A percentile compares a stretch with the other conserved stretches of the same genome.
phyloP scores from a whole-genome alignment of 768 basidiomycete species.

The Tricholoma matsutake region DNA sequence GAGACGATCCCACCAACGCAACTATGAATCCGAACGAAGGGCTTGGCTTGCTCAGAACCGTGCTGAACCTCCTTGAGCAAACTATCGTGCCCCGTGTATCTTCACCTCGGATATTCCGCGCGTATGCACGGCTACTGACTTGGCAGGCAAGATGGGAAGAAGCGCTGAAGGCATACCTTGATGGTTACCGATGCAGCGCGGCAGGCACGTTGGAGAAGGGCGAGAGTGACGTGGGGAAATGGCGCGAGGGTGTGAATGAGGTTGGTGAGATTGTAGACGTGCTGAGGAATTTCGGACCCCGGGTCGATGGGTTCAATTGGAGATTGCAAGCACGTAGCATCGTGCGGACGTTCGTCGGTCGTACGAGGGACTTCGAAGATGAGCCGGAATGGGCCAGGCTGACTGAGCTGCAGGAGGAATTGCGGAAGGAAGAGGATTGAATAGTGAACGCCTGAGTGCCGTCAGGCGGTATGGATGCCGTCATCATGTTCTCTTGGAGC shows the following conservation, averaged over 20 bases:
- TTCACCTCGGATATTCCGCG: conserved; percentile 72
- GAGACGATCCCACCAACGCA: neutral
- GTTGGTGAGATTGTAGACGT: conserved; percentile 84
- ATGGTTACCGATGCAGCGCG: conserved; percentile 74
- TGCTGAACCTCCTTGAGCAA: conserved; percentile 70
- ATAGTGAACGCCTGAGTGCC: neutral
- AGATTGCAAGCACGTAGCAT: conserved; percentile 82
- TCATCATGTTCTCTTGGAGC: conserved; percentile 9
- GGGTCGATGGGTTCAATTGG: conserved; percentile 65
- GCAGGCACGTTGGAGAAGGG: conserved; percentile 62
- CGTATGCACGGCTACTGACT: conserved; percentile 77
- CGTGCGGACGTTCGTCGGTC: conserved; percentile 84
- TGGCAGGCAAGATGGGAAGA: conserved; percentile 74
- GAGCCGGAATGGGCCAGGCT: conserved; percentile 81
- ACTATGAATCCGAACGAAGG: conserved; percentile 56
- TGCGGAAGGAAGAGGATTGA: conserved; percentile 31
- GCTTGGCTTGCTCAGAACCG: conserved; percentile 60
- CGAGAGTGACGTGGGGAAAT: conserved; percentile 63
- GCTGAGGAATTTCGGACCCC: conserved; percentile 79
- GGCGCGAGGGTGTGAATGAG: conserved; percentile 74
- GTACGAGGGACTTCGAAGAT: conserved; percentile 85
- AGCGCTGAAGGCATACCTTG: conserved; percentile 78
- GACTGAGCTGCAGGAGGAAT: conserved; percentile 61
- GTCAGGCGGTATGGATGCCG: conserved; percentile 9
- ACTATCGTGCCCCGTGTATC: conserved; percentile 83